Conservation (phyloP, 345 rosid genomes). For the Psidium friedrichsthalianum region DNA sequence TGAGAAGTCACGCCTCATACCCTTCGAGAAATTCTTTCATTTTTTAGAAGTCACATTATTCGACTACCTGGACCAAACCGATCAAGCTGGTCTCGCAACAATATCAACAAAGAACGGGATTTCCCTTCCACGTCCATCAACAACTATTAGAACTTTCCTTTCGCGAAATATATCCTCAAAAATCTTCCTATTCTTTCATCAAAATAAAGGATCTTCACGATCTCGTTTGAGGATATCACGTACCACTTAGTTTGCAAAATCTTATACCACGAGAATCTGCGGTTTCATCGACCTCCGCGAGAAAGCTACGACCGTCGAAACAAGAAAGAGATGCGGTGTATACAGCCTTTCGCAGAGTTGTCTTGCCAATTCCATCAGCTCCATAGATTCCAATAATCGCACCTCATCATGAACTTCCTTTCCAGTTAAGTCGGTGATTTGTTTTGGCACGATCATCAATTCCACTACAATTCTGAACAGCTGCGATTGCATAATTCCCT, state of each 20-base stretch:
- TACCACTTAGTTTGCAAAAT: too few relatives aligned
- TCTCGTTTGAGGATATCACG: neutral
- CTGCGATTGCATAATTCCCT: neutral
- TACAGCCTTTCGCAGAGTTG: neutral
- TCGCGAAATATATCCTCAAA: neutral
- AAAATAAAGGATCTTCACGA: neutral
- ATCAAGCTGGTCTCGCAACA: neutral
- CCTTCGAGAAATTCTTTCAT: too few relatives aligned
- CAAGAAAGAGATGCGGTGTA: neutral
- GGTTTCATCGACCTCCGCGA: neutral
- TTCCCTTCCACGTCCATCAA: neutral
- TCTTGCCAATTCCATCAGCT: neutral
- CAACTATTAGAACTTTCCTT: neutral
- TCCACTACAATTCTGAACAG: neutral
- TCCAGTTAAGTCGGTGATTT: neutral
- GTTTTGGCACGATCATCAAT: neutral
- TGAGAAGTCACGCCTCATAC: neutral
- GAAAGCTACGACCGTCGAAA: neutral
- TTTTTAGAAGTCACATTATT: too few relatives aligned
- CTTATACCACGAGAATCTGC: fast-evolving
- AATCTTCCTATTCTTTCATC: neutral
- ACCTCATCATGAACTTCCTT: neutral
- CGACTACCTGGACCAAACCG: neutral
- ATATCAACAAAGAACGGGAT: neutral
- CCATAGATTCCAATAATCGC: neutral